phyloP scores from a whole-genome alignment of 2,329 filamentous ascomycete species.

The Ophiocordyceps camponoti-saundersi region DNA sequence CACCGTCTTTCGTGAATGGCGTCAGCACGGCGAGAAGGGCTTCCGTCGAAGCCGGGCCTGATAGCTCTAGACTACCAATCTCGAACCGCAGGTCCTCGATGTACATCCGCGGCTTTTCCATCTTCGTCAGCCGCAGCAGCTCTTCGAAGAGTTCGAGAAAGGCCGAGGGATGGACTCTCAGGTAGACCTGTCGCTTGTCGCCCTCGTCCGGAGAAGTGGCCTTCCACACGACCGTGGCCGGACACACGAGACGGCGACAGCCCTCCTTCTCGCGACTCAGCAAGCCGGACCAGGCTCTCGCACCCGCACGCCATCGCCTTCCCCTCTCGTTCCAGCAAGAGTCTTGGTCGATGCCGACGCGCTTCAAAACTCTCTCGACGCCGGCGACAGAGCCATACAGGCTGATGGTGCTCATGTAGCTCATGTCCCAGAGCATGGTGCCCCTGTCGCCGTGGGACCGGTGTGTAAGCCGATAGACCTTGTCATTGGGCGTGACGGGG shows the following conservation, averaged over 20 bases:
- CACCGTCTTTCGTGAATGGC: constrained; percentile 21
- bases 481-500: constrained; percentile 71
- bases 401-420: constrained; percentile 78
- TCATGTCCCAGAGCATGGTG: constrained; percentile 80
- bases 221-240: constrained; percentile 63
- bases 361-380: constrained; percentile 48
- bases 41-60: constrained; percentile 61
- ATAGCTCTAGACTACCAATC: constrained; percentile 40
- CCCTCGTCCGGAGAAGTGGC: constrained; percentile 17
- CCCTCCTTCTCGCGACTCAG: constrained; percentile 35
- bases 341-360: constrained; percentile 43
- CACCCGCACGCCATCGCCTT: constrained; percentile 49
- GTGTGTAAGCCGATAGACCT: constrained; percentile 78
- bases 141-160: constrained; percentile 54
- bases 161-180: constrained; percentile 70
- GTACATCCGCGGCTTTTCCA: constrained; percentile 42
- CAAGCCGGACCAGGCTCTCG: constrained; percentile 29
- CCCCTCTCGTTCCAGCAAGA: constrained; percentile 46
- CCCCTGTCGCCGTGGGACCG: constrained; percentile 60
- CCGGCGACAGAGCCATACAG: constrained; percentile 50
- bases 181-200: constrained; percentile 32
- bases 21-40: constrained; percentile 53
- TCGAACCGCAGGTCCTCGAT: constrained; percentile 57
- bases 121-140: constrained; percentile 37
- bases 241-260: constrained; percentile 45